These are phyloP conservation scores for Agrocybe praecox DNA, from an alignment of 768 basidiomycete genomes.

Conservation along the genomic window DNA sequence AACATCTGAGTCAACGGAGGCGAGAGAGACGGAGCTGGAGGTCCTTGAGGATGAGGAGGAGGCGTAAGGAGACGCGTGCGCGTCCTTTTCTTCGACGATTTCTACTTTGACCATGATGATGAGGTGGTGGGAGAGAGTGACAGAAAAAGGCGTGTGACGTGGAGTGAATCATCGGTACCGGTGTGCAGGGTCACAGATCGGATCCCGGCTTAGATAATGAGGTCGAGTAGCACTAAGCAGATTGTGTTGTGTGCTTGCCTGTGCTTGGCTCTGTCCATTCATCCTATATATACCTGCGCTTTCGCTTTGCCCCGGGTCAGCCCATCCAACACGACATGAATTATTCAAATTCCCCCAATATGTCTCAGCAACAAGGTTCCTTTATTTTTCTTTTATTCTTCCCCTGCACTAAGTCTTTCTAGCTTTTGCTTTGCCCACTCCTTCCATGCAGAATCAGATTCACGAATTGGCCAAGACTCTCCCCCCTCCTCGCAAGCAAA, in stretches of 20 bases:
- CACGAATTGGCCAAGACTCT: slow-evolving; percentile 80
- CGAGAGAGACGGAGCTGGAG: slow-evolving; percentile 72
- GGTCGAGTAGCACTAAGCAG: slow-evolving; percentile 20
- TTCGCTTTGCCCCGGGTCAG: slow-evolving; percentile 18
- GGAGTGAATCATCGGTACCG: slow-evolving; percentile 24
- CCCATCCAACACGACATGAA: slow-evolving; percentile 38
- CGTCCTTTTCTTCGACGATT: slow-evolving; percentile 84
- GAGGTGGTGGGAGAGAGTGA: slow-evolving; percentile 23
- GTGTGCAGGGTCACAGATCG: slow-evolving; percentile 18
- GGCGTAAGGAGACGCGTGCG: slow-evolving; percentile 69
- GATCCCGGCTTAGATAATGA: slow-evolving; percentile 28
- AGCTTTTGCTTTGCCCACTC: slow-evolving; percentile 67
- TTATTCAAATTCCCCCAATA: slow-evolving; percentile 17
- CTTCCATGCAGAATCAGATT: slow-evolving; percentile 78
- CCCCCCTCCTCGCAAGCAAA: slow-evolving; percentile 88
- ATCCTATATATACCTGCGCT: slow-evolving; percentile 39
- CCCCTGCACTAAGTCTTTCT: slow-evolving; percentile 17
- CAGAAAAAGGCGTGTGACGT: slow-evolving; percentile 21
- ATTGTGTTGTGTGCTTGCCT: slow-evolving; percentile 24
- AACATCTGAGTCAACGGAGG: slow-evolving; percentile 74
- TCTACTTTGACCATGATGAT: slow-evolving; percentile 89
- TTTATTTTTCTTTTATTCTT: slow-evolving; percentile 13
- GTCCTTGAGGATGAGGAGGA: slow-evolving; percentile 77
- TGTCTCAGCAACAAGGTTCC: slow-evolving; percentile 38
- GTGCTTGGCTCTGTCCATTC: slow-evolving; percentile 26